phyloP scores from a whole-genome alignment of 2,329 filamentous ascomycete genomes.

The Venturia oleaginea region DNA sequence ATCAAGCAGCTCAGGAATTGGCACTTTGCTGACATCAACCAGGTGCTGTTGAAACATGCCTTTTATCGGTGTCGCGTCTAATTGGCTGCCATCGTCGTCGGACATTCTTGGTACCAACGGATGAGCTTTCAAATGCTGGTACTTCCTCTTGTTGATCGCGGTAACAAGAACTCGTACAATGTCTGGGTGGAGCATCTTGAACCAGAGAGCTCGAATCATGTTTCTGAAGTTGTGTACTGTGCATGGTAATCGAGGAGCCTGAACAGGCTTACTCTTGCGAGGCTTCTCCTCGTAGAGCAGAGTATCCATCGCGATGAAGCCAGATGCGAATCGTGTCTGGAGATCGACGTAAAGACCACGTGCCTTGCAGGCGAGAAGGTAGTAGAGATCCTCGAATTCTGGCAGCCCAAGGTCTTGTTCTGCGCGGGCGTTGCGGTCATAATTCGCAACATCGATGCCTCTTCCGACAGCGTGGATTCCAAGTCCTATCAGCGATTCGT shows the following conservation, averaged over 20 bases:
- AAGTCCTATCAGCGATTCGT: not conserved
- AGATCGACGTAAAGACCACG: constrained; percentile 6
- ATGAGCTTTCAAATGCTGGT: constrained; percentile 10
- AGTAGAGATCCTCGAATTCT: constrained; percentile 13
- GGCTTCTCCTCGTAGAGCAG: constrained; percentile 4
- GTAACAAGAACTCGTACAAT: not conserved
- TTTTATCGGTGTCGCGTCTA: not conserved
- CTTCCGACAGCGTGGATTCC: not conserved
- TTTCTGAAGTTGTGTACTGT: constrained; percentile 9
- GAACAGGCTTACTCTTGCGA: not conserved
- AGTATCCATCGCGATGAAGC: constrained; percentile 1
- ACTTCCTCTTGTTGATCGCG: constrained; percentile 9
- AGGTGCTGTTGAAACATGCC: constrained; percentile 8
- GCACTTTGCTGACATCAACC: constrained; percentile 10
- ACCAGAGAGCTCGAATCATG: constrained; percentile 10
- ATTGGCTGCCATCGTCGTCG: constrained; percentile 5
- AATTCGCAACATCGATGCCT: not conserved
- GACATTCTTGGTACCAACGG: constrained; percentile 4
- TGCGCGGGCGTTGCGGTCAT: not conserved
- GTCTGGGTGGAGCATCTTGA: constrained; percentile 4
- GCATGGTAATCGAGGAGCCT: constrained; percentile 5
- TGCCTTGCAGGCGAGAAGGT: constrained; percentile 13
- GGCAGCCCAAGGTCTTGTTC: constrained; percentile 4
- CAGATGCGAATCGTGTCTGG: constrained; percentile 5
- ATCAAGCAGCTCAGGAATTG: constrained; percentile 1